Base-by-base conservation (phyloP, 2,329 filamentous ascomycete species). In the Sporothrix pseudoabietina region DNA sequence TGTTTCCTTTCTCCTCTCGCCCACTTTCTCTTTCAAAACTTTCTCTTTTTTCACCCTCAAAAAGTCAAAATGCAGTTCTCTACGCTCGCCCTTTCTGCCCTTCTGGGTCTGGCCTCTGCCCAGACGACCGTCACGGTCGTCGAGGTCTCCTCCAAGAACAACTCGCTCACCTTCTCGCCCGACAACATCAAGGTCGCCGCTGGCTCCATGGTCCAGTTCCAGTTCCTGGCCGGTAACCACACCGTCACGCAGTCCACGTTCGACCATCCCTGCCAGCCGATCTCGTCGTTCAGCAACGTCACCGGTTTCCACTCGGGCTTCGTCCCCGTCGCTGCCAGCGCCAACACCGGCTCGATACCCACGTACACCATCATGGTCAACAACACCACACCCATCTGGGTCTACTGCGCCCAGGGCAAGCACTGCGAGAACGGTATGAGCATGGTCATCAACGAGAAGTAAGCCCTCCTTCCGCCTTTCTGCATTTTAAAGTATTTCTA, bases 181-280 rank as follows among this genome's bases (percentile, higher is more conserved):
- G 85, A 91, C 77, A 89, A 86, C 78, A 80, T 95, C 79, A 85
- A 84, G 75, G 92, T 90, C 44, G 80, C 82, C n/a, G 82, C 84
- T 2, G 92, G 92, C 76, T 85, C 87, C 77, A 86, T 89, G 83
- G 85, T 91, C 14, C 88, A 90, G 82, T 91, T 91, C 84, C 88
- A 91, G 81, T 91, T 91, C 83, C 83, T 85, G 75, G 84, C 84
- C 9, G 86, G 86, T 77, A 94, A 94, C 85, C 92, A 95, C 86
- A 94, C 92, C 69, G 89, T 94, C 73, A 92, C 90, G 19, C 91
- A 94, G 84, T 93, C 92, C 65, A 89, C 86, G 78, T 95, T 94
- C 78, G 76, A 77, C 75, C 57, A 77, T 63, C 76, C 77, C 32
- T 78, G 77, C 74, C 71, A 76, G 71, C 77, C 77, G 55, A 75